Base-by-base conservation (phyloP, 768 basidiomycete genomes). In the Boletus pseudo-olivaceus region DNA sequence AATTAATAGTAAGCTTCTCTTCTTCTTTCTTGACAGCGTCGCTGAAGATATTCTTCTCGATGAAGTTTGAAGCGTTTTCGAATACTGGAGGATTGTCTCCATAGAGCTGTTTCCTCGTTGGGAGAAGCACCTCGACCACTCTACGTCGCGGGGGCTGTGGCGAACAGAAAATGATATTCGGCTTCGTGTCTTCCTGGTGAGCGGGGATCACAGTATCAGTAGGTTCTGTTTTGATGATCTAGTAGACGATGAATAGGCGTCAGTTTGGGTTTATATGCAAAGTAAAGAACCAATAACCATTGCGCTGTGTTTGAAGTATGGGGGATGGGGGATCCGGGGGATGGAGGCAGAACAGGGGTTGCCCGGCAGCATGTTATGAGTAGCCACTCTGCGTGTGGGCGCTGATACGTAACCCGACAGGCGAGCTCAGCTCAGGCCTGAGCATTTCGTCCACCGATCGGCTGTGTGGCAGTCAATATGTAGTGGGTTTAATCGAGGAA, bases 21-120 rank as follows among this genome's bases (percentile, higher is more conserved):
- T 64, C 62, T 19, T 64, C 63, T 19, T 63, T 53, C 46, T 64
- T 58, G 43, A 63, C 11, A 10, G 8, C 7, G 12, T 6, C 23
- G 1, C 20, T 2, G 33, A 62, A 23, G 7, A 1, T 27, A 12
- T 62, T 43, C 4, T 51, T 47, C 8, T 52, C 49, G 32, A 64
- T 62, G 47, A 50, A 51, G 7, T 4, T 39, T 0, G 56, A 46
- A 0, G 59, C 56, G 2, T 44, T 49, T 29, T 64, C 62, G 26
- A 55, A 55, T 2, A 6, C 19, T 1, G 56, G 58, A 10, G 33
- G 51, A 20, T 62, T 45, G 32, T 40, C 23, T 9, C 52, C 53
- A 7, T 51, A 56, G 1, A 63, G 32, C 1, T 41, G 50, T 29
- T 43, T 56, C 42, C 15, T 49, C 1, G 63, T 64, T 26, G 55